phyloP scores from a whole-genome alignment of 495 filamentous ascomycete species.

The Cladorrhinum samala region DNA sequence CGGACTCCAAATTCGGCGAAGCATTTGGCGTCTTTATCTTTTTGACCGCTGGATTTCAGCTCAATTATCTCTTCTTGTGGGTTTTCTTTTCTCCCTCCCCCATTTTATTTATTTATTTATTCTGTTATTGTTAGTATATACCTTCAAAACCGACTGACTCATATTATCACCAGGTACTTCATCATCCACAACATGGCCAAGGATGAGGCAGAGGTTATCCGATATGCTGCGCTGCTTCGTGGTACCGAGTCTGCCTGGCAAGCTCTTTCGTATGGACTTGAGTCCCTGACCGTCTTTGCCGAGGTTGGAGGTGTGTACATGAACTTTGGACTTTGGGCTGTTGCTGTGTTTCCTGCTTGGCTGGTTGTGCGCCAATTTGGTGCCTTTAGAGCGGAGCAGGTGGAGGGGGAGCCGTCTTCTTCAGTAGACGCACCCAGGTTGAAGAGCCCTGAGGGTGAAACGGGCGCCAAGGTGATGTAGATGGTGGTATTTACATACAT shows the following conservation, averaged over 20 bases:
- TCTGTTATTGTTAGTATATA: no score
- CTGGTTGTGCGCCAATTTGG: slow-evolving; percentile 51
- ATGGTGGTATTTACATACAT: no score
- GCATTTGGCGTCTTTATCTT: slow-evolving; percentile 55
- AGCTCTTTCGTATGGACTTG: slow-evolving; percentile 56
- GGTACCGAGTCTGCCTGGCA: slow-evolving; percentile 59
- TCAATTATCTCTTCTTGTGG: slow-evolving; percentile 59
- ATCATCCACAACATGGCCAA: slow-evolving; percentile 53
- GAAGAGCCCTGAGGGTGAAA: background rate
- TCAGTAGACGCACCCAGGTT: background rate
- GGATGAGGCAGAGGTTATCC: slow-evolving; percentile 50
- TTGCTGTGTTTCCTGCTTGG: slow-evolving; percentile 55
- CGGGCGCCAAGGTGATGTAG: no score
- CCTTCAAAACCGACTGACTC: no score
- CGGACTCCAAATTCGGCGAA: slow-evolving; percentile 46
- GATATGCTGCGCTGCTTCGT: slow-evolving; percentile 54
- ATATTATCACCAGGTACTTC: slow-evolving; percentile 56
- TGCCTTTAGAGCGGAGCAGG: slow-evolving; percentile 3
- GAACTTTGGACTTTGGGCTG: slow-evolving; percentile 57
- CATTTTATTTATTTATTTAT: no score
- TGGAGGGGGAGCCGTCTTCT: background rate
- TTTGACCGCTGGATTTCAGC: slow-evolving; percentile 53
- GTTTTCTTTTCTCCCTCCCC: slow-evolving; percentile 9
- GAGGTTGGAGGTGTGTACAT: slow-evolving; percentile 54
- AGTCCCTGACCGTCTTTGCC: slow-evolving; percentile 51